phyloP scores from a whole-genome alignment of 169 alveolate genomes.

The Sarcocystis neurona region DNA sequence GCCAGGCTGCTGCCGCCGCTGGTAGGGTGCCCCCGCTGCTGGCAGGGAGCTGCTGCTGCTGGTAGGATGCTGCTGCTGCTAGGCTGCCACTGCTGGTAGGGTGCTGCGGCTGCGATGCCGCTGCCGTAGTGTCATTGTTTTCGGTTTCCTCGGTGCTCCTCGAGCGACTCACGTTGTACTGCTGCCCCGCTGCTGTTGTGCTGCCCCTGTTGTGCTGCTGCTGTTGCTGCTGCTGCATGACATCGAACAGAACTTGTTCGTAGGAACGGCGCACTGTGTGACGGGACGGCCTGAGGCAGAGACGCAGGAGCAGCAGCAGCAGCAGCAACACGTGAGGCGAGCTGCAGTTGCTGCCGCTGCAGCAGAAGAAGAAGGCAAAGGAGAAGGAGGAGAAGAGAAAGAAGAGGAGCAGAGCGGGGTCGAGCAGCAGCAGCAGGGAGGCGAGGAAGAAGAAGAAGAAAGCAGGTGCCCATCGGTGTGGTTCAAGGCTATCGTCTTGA shows the following conservation, averaged over 20 bases:
- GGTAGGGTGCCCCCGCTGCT: too few relatives aligned
- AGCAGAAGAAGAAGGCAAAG: background rate
- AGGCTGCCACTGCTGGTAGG: background rate
- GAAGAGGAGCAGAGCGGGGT: background rate
- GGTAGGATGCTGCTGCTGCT: too few relatives aligned
- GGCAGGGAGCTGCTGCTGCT: too few relatives aligned
- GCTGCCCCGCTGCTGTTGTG: background rate
- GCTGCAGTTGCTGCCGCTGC: slow-evolving; percentile 23
- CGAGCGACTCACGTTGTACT: background rate
- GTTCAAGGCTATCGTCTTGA: slow-evolving; percentile 45
- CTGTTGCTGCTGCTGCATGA: background rate
- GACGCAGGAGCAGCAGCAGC: background rate
- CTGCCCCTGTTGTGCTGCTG: background rate
- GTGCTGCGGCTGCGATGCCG: background rate
- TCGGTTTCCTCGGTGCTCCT: background rate
- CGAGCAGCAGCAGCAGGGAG: slow-evolving; percentile 13
- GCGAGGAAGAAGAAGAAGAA: background rate
- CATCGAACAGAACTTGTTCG: background rate
- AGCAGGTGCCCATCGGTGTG: slow-evolving; percentile 16
- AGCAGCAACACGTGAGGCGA: background rate
- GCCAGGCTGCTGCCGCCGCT: too few relatives aligned
- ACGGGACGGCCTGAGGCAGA: background rate
- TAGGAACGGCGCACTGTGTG: slow-evolving; percentile 1
- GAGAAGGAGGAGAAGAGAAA: background rate
- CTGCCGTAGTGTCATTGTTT: background rate